Evolutionary conservation across 202 grass and related monocot species (phyloP), one percentile per base, ranked within the genome.

Genomic region (Zizania palustris): DNA sequence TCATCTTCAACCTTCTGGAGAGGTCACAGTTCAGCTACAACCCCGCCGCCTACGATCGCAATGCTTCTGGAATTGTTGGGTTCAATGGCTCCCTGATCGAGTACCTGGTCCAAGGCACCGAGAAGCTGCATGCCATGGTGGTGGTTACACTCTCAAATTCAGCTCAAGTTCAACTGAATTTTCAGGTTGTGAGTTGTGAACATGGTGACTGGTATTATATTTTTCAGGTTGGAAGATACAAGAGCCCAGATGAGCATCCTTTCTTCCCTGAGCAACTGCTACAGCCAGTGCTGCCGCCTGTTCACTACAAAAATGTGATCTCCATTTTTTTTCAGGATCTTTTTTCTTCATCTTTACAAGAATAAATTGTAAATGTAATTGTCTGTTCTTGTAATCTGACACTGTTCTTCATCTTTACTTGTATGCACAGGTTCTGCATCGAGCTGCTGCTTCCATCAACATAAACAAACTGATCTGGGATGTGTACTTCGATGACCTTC

Each of bases 171-270:
- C 28, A 28, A 28, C 28, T 28, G 28, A 28, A 28, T 28, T 28
- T 28, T 28, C 28, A 28, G 28, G 28, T 28, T 28, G 28, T 28
- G 28, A 28, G 28, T 28, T 28, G 28, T 28, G 28, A n/a, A 28
- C 28, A 28, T 28, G 28, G 1, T 28, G 28, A 28, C 28, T 28
- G 28, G 28, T 28, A 28, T 77, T 19, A 34, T 10, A 37, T 11
- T 68, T 69, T 21, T 84, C 75, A 87, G 88, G 82, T 85, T 71
- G 85, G 89, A 12, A 85, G 89, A 51, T 91, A 85, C 63, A 75
- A 91, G 45, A 87, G 89, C 67, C 85, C 89, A 46, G 85, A 91
- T 78, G 89, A 88, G 73, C 72, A 87, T 63, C 85, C 89, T 42
- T 91, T 91, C 67, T 88, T 91, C 77, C 81, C 77, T 59, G 46